Conservation (phyloP, 345 rosid species). For the Noccaea bulbosa region DNA sequence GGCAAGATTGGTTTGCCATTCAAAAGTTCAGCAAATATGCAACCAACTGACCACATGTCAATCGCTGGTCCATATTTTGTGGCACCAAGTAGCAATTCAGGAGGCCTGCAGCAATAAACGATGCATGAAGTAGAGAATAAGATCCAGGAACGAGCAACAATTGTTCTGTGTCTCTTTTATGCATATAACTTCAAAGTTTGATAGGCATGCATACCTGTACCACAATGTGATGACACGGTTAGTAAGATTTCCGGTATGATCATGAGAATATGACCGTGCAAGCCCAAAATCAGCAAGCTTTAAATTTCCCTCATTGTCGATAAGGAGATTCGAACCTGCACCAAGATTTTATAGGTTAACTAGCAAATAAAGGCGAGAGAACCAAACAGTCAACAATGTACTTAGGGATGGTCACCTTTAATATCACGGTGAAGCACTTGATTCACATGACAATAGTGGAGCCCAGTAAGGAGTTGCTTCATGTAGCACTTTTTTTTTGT, state of each 20-base stretch:
- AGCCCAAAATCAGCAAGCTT: conserved; percentile 99
- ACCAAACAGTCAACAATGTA: neutral
- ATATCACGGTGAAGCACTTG: conserved; percentile 99
- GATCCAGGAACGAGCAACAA: conserved; percentile 2
- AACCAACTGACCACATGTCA: conserved; percentile 98
- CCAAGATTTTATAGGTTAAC: neutral
- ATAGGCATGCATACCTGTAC: conserved; percentile 72
- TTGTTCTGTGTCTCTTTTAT: conserved; percentile 1
- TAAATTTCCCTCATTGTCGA: conserved; percentile 93
- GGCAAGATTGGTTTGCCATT: conserved; percentile 92
- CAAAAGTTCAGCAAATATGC: conserved; percentile 93
- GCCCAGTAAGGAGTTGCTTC: conserved; percentile 95
- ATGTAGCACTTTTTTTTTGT: conserved; percentile 73
- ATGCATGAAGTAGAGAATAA: neutral
- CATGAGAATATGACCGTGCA: conserved; percentile 82
- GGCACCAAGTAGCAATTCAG: conserved; percentile 94
- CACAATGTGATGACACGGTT: conserved; percentile 95
- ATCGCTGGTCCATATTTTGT: conserved; percentile 96
- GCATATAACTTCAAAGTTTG: neutral
- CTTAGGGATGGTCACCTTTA: conserved; percentile 58
- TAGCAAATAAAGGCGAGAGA: conserved; percentile 6
- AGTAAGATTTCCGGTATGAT: conserved; percentile 81
- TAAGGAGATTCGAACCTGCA: conserved; percentile 94
- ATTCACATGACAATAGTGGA: conserved; percentile 93
- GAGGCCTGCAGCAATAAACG: conserved; percentile 60